A percentile compares a stretch with the other conserved stretches of the same genome.
phyloP scores from a whole-genome alignment of 352 stramenopile genomes.

The Blastocystis sp. region DNA sequence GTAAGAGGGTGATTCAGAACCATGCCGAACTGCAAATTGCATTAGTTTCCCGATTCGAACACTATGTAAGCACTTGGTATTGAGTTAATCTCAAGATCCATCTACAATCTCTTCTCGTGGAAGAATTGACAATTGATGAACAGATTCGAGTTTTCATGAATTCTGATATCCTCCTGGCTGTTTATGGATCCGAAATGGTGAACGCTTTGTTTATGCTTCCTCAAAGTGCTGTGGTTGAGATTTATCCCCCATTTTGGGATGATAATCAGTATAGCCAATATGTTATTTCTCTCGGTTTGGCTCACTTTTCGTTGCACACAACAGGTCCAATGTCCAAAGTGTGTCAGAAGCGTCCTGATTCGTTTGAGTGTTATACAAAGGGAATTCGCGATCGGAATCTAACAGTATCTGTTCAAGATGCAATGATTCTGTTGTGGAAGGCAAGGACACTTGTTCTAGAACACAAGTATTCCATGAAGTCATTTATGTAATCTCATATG shows the following conservation, averaged over 20 bases:
- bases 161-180: constrained; percentile 9
- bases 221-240: constrained; percentile 24
- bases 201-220: constrained; percentile 26
- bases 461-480: not conserved
- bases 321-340: not conserved
- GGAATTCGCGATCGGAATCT: not conserved
- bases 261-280: not conserved
- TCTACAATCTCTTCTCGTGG: not conserved
- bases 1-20: no score
- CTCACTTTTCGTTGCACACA: not conserved
- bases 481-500: not conserved
- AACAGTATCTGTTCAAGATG: not conserved
- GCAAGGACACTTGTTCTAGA: not conserved
- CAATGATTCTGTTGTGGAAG: not conserved
- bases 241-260: not conserved
- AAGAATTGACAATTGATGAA: not conserved
- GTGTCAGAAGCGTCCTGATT: constrained; percentile 3
- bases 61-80: no score
- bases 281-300: not conserved
- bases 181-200: constrained; percentile 9
- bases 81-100: not conserved
- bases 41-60: no score
- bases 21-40: no score
- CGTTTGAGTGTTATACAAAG: not conserved
- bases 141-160: not conserved